Evolutionary conservation across 2,329 filamentous ascomycete species (phyloP).

Genomic region (Fusarium redolens): DNA sequence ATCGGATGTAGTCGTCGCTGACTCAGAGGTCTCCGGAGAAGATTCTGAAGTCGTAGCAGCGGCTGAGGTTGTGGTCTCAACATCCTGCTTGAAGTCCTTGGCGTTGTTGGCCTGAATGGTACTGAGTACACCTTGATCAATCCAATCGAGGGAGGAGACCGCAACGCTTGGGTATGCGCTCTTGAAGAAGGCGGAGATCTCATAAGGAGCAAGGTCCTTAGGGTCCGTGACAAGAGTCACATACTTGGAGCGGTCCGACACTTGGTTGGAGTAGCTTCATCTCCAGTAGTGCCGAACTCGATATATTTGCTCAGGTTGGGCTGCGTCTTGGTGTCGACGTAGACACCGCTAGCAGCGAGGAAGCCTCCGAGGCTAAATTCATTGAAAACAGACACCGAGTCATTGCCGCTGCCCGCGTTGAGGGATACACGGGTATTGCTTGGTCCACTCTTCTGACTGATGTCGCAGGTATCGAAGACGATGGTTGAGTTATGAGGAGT

Average conservation of each 20-base stretch:
- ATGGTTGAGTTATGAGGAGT: too few relatives aligned
- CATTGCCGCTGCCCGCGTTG: too few relatives aligned
- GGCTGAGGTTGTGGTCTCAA: background rate
- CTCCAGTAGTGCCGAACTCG: conserved; percentile 56
- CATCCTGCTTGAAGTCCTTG: conserved; percentile 13
- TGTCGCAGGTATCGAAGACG: too few relatives aligned
- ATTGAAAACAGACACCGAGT: too few relatives aligned
- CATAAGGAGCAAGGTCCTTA: conserved; percentile 46
- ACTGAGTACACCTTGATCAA: conserved; percentile 32
- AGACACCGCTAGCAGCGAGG: conserved; percentile 51
- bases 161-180: conserved; percentile 17
- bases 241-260: conserved; percentile 48
- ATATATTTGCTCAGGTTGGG: too few relatives aligned
- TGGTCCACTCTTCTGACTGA: too few relatives aligned
- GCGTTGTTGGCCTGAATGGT: conserved; percentile 36
- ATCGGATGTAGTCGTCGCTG: background rate
- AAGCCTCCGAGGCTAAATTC: conserved; percentile 52
- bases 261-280: conserved; percentile 53
- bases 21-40: background rate
- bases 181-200: conserved; percentile 33
- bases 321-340: conserved; percentile 44
- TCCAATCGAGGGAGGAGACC: conserved; percentile 30
- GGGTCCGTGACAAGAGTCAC: conserved; percentile 48
- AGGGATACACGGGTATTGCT: too few relatives aligned
- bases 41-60: background rate